Base-by-base conservation (phyloP, 352 stramenopile species). In the Aphanomyces euteiches region DNA sequence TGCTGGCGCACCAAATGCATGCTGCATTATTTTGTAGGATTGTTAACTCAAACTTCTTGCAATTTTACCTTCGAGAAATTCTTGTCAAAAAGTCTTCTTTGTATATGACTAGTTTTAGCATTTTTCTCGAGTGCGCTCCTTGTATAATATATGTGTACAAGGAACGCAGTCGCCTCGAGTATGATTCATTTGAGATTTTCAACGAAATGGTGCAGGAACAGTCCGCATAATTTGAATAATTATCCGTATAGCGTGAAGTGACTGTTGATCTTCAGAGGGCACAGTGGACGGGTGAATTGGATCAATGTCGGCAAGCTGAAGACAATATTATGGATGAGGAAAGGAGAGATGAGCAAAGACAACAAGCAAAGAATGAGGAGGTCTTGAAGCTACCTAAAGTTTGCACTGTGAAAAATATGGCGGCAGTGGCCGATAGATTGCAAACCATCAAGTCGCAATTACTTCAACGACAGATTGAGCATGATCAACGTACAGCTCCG, bases 381-480 rank as follows among this genome's bases (percentile, higher is more conserved):
- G 39, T 10, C 7, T 28, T 37, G 4, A 28, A n/a, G 40, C 64
- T 70, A 0, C 64, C 64, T 13, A 15, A 21, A 19, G 21, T 70
- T 5, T 36, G 36, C 12, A 36, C 10, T 7, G 47, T 39, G 10
- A 63, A 19, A 3, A 70, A 15, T n/a, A 36, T 36, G 10, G 13
- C n/a, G 17, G 19, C 64, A 19, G 40, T 70, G 17, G 48, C 64
- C 4, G 64, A 60, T 10, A 19, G 64, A 7, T 21, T 70, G 4
- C 28, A 10, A 19, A 17, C 47, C 36, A 70, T 70, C 64, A 70
- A 70, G 54, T 13, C 37, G 10, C 36, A 45, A 36, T 36, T 70
- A 3, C 15, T 21, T n/a, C 64, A 70, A 36, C 64, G 64, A 12
- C 19, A 37, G n/a, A 5, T 63, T 10, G 64, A 70, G 12, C 64